These are phyloP conservation scores for Malus hybrid DNA, from an alignment of 331 rosid species.

Conservation along the genomic window DNA sequence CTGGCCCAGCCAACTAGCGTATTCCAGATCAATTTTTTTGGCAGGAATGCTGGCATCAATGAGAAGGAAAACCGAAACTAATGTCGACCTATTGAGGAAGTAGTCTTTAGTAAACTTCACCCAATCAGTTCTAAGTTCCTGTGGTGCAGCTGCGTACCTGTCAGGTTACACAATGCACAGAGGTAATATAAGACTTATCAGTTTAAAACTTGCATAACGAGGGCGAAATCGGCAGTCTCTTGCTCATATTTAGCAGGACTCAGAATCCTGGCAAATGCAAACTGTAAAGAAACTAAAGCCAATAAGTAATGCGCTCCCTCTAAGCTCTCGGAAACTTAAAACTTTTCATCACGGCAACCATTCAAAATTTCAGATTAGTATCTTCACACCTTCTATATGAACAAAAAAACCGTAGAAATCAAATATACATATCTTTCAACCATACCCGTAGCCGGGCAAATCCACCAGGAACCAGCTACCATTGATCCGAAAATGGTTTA, in stretches of 20 bases:
- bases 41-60: conserved; percentile 98
- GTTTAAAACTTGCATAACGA: background rate
- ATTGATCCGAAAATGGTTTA: conserved; percentile 89
- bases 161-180: conserved; percentile 4
- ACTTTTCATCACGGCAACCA: background rate
- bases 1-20: conserved; percentile 95
- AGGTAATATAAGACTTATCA: background rate
- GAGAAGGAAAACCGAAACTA: conserved; percentile 93
- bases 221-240: background rate
- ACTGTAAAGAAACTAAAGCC: background rate
- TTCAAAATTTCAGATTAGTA: background rate
- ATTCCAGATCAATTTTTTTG: conserved; percentile 76
- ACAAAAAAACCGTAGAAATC: background rate
- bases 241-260: background rate
- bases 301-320: background rate
- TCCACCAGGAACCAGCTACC: conserved; percentile 93
- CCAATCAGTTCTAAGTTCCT: conserved; percentile 85
- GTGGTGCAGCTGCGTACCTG: conserved; percentile 97
- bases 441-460: conserved; percentile 99
- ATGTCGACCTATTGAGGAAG: conserved; percentile 67
- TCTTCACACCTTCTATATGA: background rate
- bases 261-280: background rate
- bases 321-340: background rate
- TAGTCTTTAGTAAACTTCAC: conserved; percentile 81
- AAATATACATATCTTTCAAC: background rate